These are phyloP conservation scores for Lodderomyces elongisporus DNA, from an alignment of 1,139 yeast species.

Conservation along the genomic window DNA sequence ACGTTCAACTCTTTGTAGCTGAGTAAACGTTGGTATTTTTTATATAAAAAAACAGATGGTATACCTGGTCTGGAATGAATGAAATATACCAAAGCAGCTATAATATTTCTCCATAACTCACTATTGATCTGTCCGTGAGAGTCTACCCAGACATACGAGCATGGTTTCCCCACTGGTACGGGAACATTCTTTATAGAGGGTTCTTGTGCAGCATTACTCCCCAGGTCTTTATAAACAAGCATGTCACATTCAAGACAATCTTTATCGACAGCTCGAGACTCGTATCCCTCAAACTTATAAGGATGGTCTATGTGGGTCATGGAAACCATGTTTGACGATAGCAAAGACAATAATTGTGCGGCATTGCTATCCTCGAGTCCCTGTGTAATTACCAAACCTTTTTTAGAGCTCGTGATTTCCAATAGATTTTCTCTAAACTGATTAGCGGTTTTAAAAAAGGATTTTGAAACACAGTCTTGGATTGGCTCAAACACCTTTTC, in stretches of 20 bases:
- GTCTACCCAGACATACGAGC: constrained; percentile 71
- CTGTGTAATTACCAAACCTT: constrained; percentile 56
- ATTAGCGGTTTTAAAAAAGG: constrained; percentile 43
- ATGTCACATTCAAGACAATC: constrained; percentile 62
- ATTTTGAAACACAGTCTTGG: constrained; percentile 32
- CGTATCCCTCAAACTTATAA: constrained; percentile 50
- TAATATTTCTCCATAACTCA: constrained; percentile 54
- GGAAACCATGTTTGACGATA: constrained; percentile 33
- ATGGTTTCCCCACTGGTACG: constrained; percentile 58
- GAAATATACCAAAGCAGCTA: constrained; percentile 44
- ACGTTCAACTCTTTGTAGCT: constrained; percentile 46
- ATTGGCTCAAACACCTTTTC: constrained; percentile 45
- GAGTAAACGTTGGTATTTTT: constrained; percentile 36
- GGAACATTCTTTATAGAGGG: constrained; percentile 16
- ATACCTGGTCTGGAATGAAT: constrained; percentile 70
- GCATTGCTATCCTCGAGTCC: constrained; percentile 55
- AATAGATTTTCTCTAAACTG: constrained; percentile 36
- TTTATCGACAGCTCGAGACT: constrained; percentile 58
- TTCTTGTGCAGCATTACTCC: neutral
- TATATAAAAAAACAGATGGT: constrained; percentile 27
- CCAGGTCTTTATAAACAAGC: constrained; percentile 19
- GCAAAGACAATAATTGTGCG: constrained; percentile 46
- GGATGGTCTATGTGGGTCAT: constrained; percentile 52
- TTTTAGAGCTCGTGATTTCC: constrained; percentile 33
- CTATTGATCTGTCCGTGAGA: constrained; percentile 55